Evolutionary conservation across 192 early-diverging fungal species (phyloP), one percentile per base, ranked within the genome.

Genomic region (Entomortierella chlamydospora): DNA sequence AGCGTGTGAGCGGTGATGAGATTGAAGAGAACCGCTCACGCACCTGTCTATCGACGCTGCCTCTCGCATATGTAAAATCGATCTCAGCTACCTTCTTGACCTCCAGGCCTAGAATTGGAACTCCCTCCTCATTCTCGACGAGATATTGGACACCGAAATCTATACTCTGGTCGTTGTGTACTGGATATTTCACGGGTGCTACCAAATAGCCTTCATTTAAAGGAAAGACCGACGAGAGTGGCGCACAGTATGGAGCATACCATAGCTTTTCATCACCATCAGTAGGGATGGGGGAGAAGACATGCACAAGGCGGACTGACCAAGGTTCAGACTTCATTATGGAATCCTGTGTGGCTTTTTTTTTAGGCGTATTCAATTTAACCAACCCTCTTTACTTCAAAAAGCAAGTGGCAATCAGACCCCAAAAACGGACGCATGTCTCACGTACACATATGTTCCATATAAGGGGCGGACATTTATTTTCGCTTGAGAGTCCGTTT

Each of bases 121-220:
- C 29, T 10, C 54, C 54, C 54, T 56, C 29, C 54, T 56, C 54
- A 25, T 56, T 56, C 54, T 56, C 6, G 54, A 56, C 54, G 28
- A 56, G 54, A 56, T 56, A 56, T 56, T 56, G 6, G 54, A 56
- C 29, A 30, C 18, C 54, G 18, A 56, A 56, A 56, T 56, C 54
- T 25, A 56, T 30, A 30, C 29, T 56, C 28, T 56, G 54, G 54
- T 11, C n/a, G 18, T 25, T 56, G 28, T 56, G 12, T 8, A 56
- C 23, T 56, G 54, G 54, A 56, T 29, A 56, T 56, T 4, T 30
- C 29, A 26, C 6, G 28, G 29, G 54, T 56, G 29, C 54, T 8
- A 56, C 6, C 54, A 56, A 26, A 18, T 29, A 56, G 54, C 54
- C 54, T 56, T 30, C 54, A 18, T n/a, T 56, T 30, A 56, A 56